Base-by-base conservation (phyloP, 192 early-diverging fungal species). In the Mortierella claussenii region DNA sequence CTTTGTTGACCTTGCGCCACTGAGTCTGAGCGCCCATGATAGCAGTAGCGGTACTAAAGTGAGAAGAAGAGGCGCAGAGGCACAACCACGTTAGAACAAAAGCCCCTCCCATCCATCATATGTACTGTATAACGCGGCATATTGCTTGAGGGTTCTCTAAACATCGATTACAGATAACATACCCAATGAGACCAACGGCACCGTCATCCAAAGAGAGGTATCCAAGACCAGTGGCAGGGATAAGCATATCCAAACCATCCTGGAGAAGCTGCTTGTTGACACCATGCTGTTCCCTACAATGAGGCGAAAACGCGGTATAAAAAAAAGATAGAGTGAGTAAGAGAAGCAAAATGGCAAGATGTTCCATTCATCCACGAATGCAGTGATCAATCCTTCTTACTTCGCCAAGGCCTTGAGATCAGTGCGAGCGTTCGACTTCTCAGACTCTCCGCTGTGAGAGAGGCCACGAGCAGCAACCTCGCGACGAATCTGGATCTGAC, bases 171-270 rank as follows among this genome's bases (percentile, higher is more conserved):
- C n/a, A n/a, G n/a, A n/a, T n/a, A n/a, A 62, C 76, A 60, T 83
- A 82, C 74, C 93, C 93, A 80, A 84, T 83, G 46, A 93, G 68
- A 37, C 92, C 93, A 64, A 93, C 76, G 32, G 88, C 63, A 33
- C 93, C 93, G 53, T 85, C 85, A 55, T 92, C 90, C 20, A 89
- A 49, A 36, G 62, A 55, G 20, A 93, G 54, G 76, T 86, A 90
- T n/a, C 89, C 89, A 23, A 93, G 68, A 24, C 76, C 82, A 24
- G 84, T 76, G 28, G 85, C 78, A 8, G 93, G 93, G 57, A 94
- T 82, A 31, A 88, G 61, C 43, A 89, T 74, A 75, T 94, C 93
- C 46, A 94, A 68, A 54, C 79, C 55, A 58, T 94, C 91, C 66
- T 90, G 89, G 12, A 90, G 57, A 33, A 89, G 65, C 79, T 88